These are phyloP conservation scores for Arachnopeziza araneosa DNA, from an alignment of 2,329 filamentous ascomycete species.

Conservation along the genomic window DNA sequence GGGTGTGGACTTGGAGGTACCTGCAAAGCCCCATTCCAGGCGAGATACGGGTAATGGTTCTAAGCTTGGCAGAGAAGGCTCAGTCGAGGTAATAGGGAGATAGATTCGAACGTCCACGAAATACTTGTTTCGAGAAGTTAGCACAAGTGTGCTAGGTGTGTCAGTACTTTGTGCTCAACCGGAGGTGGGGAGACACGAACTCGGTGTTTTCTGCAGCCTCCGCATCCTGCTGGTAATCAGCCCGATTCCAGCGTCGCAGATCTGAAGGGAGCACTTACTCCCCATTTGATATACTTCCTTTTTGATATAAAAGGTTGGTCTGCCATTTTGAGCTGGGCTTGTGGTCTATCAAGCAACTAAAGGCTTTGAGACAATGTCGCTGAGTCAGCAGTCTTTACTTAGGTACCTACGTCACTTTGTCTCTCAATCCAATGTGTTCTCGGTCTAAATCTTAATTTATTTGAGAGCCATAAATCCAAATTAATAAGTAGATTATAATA, in stretches of 20 bases:
- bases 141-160: constrained; percentile 25
- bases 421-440: no score
- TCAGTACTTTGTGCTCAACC: neutral
- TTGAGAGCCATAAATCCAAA: neutral
- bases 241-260: neutral
- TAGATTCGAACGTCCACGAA: constrained; percentile 29
- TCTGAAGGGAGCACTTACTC: constrained; percentile 12
- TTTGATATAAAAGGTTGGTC: constrained; percentile 17
- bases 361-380: neutral
- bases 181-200: neutral
- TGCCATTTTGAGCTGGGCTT: neutral
- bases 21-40: constrained; percentile 29
- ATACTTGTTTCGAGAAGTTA: constrained; percentile 26
- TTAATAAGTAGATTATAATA: neutral
- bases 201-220: constrained; percentile 21
- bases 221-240: constrained; percentile 14
- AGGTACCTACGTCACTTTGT: neutral
- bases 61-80: constrained; percentile 1
- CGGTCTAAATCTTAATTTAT: neutral
- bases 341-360: neutral
- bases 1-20: constrained; percentile 13
- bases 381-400: neutral
- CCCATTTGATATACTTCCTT: constrained; percentile 25
- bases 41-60: constrained; percentile 11
- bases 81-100: constrained; percentile 5